Percentiles rank a stretch among this genome's conserved stretches.
These are phyloP conservation scores for Pestalotiopsis sp. DNA, from an alignment of 2,329 filamentous ascomycete species.

Conservation along the genomic window DNA sequence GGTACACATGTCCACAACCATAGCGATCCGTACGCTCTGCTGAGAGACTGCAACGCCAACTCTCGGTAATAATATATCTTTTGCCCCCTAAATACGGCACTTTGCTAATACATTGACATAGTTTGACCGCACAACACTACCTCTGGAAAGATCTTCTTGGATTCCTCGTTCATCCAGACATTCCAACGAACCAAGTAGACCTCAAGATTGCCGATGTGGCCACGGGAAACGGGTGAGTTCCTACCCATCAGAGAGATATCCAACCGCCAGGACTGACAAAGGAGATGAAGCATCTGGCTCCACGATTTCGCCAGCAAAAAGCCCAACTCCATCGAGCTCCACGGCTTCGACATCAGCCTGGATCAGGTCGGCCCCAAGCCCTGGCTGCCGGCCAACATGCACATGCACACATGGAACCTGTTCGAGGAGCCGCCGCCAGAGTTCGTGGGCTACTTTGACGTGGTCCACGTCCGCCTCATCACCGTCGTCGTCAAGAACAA, in stretches of 20 bases:
- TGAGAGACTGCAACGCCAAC: background rate
- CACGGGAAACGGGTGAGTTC: conserved; percentile 13
- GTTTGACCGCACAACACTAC: conserved; percentile 14
- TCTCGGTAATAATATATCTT: background rate
- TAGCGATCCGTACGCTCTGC: background rate
- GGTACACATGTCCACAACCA: background rate
- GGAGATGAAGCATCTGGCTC: conserved; percentile 14
- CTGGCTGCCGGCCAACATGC: conserved; percentile 17
- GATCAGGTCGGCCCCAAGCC: conserved; percentile 17
- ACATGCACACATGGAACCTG: conserved; percentile 18
- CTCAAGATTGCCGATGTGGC: conserved; percentile 15
- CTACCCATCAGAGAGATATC: background rate
- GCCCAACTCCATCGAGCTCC: conserved; percentile 11
- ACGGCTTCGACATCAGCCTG: conserved; percentile 19
- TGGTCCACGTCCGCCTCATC: conserved; percentile 19
- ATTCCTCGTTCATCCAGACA: conserved; percentile 15
- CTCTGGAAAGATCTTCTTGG: conserved; percentile 16
- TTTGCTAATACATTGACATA: background rate
- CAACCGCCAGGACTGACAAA: background rate
- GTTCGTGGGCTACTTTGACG: conserved; percentile 16
- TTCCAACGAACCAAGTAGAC: conserved; percentile 5
- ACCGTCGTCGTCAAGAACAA: conserved; percentile 16
- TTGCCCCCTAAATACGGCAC: background rate
- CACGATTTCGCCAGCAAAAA: conserved; percentile 8
- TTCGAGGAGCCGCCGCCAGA: conserved; percentile 15